Evolutionary conservation across 441 rosid species (phyloP).

Genomic region (Eruca vesicaria): DNA sequence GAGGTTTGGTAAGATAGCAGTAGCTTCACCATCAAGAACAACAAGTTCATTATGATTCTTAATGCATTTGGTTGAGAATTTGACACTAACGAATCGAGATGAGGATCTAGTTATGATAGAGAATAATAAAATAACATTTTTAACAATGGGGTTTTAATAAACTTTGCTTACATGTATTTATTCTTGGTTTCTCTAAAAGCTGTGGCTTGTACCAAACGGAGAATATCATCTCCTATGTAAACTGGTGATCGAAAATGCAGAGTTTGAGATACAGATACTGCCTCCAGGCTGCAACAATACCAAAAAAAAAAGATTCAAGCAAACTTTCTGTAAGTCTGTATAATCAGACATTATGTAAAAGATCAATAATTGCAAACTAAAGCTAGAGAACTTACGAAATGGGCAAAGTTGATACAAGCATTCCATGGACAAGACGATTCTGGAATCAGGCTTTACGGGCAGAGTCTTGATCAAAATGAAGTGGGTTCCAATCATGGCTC

Average conservation of each 20-base stretch:
- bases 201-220: conserved; percentile 53
- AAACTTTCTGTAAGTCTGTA: neutral
- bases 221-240: conserved; percentile 64
- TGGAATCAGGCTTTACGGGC: conserved; percentile 65
- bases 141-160: neutral
- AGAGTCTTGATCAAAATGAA: conserved; percentile 66
- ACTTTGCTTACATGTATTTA: conserved; percentile 56
- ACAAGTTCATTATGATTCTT: conserved; percentile 55
- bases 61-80: conserved; percentile 78
- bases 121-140: neutral
- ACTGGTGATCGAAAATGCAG: conserved; percentile 77
- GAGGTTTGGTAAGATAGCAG: conserved; percentile 58
- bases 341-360: neutral
- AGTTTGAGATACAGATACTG: conserved; percentile 77
- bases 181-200: conserved; percentile 56
- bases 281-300: conserved; percentile 71
- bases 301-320: neutral
- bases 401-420: conserved; percentile 78
- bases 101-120: neutral
- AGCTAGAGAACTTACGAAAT: conserved; percentile 54
- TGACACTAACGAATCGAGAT: conserved; percentile 44
- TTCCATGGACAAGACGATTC: conserved; percentile 73
- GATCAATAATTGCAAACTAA: neutral
- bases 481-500: conserved; percentile 68
- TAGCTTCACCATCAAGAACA: conserved; percentile 76